Evolutionary conservation across 352 stramenopile genomes (phyloP), one percentile per base, ranked within the genome.

Genomic region (Globisporangium echinulatum): DNA sequence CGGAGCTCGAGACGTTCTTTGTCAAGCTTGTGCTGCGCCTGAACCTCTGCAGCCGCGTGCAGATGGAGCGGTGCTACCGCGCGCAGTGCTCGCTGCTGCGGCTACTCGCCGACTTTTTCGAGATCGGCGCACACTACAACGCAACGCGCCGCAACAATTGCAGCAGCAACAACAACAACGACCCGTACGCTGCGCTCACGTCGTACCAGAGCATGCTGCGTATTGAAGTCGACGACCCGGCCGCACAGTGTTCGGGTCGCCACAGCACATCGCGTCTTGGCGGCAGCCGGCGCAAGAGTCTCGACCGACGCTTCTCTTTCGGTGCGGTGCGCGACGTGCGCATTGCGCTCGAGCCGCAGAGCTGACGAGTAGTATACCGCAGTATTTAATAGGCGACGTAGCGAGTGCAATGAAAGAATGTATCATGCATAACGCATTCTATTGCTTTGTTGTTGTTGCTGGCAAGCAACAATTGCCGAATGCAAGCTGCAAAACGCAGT

Each of bases 1-100:
- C 69, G 7, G 72, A 82, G 14, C 64, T 90, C 10, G 73, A 90
- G 46, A 67, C 67, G 14, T 82, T 87, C 58, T 86, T 90, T 48
- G 67, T 83, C 48, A 77, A 78, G 58, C 66, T 90, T 17, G 69
- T 71, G 13, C 84, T 88, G 75, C 78, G 81, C 0, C 68, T 90
- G 3, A 87, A 86, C 59, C 69, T 90, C 7, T 88, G 81, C 67
- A 72, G 76, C 62, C 63, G 66, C 4, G 49, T 61, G 38, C 73
- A 77, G 54, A 53, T 87, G 14, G 68, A 74, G 52, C 61, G 42
- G 13, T 90, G 81, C 48, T 71, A 72, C 8, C 36, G 75, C 19
- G 60, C 74, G 6, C 63, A 69, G 48, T 90, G 81, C 59, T 63
- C 68, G 25, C 61, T 83, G 53, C 57, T 88, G 36, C 25, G 52